phyloP scores from a whole-genome alignment of 1,284 basidiomycete species.

The Heliocybe sulcata region DNA sequence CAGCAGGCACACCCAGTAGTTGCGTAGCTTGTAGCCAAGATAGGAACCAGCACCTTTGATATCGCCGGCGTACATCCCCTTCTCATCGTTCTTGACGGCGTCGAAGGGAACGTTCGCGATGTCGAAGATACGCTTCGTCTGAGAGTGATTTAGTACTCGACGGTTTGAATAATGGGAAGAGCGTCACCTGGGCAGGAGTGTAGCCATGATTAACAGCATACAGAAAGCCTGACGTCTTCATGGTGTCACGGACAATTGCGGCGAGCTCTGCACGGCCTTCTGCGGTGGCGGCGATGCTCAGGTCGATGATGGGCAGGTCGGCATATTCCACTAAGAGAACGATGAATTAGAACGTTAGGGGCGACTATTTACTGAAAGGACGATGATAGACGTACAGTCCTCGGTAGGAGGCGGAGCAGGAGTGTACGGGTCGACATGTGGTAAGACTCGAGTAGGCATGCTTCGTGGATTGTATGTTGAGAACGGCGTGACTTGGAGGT shows the following conservation, averaged over 20 bases:
- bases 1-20: slow-evolving; percentile 38
- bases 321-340: slow-evolving; percentile 64
- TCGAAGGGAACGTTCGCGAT: slow-evolving; percentile 57
- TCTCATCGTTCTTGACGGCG: slow-evolving; percentile 39
- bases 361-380: no score
- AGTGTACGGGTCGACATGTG: no score
- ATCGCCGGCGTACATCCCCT: slow-evolving; percentile 39
- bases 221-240: slow-evolving; percentile 56
- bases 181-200: slow-evolving; percentile 31
- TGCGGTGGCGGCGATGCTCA: slow-evolving; percentile 38
- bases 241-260: slow-evolving; percentile 38
- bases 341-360: no score
- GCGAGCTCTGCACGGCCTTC: slow-evolving; percentile 42
- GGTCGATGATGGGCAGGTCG: slow-evolving; percentile 56
- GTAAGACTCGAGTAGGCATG: no score
- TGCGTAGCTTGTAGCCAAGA: slow-evolving; percentile 51
- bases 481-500: no score
- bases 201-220: slow-evolving; percentile 57
- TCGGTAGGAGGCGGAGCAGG: no score
- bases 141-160: no score
- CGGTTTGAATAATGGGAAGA: neutral
- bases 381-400: no score
- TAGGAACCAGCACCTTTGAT: slow-evolving; percentile 45
- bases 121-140: slow-evolving; percentile 47
- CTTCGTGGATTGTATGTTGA: no score